Evolutionary conservation across 148 eudicot species (phyloP).

Genomic region (Silene uniflora): DNA sequence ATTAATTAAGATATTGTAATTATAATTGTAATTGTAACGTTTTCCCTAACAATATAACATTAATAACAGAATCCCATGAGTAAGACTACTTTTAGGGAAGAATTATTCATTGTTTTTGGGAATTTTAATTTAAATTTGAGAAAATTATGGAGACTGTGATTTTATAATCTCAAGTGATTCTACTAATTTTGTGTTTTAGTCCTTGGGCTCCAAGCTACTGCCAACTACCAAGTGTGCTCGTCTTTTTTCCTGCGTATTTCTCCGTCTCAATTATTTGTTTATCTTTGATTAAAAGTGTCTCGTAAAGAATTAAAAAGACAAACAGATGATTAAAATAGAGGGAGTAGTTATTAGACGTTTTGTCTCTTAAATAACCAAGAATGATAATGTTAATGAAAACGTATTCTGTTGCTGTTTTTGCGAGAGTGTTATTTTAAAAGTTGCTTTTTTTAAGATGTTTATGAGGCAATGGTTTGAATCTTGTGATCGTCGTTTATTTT

Average conservation of each 20-base stretch:
- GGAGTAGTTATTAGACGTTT: no score
- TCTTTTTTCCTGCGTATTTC: background rate
- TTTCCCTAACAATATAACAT: background rate
- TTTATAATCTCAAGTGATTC: background rate
- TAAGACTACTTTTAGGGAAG: conserved; percentile 1
- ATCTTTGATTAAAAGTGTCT: no score
- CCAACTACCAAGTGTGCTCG: background rate
- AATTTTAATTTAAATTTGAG: background rate
- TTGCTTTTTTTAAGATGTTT: no score
- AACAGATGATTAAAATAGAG: no score
- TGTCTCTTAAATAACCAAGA: no score
- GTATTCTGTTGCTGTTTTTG: no score
- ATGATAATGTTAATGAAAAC: no score
- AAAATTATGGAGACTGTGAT: background rate
- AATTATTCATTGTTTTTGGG: background rate
- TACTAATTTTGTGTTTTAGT: background rate
- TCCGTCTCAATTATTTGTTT: background rate
- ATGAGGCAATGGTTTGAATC: no score
- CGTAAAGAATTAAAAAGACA: no score
- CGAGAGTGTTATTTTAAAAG: no score
- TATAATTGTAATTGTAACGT: no score
- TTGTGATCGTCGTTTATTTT: no score
- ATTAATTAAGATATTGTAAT: conserved; percentile 13
- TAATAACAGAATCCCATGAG: background rate
- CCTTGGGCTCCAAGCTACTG: conserved; percentile 3